These are phyloP conservation scores for Wickerhamiella sergipiensis DNA, from an alignment of 805 yeast species.

Conservation along the genomic window DNA sequence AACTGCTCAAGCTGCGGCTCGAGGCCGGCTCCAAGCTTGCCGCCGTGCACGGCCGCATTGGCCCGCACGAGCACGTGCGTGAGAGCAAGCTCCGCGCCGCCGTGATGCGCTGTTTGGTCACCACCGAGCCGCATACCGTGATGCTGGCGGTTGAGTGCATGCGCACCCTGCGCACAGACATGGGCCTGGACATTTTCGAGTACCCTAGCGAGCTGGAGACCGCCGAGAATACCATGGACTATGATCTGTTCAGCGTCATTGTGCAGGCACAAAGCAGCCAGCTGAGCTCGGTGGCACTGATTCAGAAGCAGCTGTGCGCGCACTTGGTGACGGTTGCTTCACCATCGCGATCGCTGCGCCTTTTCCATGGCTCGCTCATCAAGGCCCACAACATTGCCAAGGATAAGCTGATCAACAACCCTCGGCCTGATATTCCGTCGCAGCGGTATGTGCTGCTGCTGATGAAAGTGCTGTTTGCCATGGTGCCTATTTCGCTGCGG, in stretches of 20 bases:
- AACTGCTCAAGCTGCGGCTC: slow-evolving; percentile 1
- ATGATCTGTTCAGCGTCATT: background rate
- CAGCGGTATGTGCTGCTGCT: background rate
- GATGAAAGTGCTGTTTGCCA: background rate
- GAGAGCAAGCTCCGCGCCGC: slow-evolving; percentile 1
- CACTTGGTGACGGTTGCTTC: slow-evolving; percentile 22
- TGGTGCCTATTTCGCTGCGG: background rate
- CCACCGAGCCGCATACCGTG: slow-evolving; percentile 1
- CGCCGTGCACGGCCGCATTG: background rate
- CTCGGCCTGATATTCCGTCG: background rate
- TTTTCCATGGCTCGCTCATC: background rate
- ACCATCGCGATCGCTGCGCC: background rate
- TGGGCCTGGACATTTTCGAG: background rate
- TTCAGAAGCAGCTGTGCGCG: slow-evolving; percentile 34
- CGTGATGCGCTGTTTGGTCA: background rate
- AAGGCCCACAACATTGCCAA: background rate
- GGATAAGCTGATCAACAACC: background rate
- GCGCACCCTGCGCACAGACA: background rate
- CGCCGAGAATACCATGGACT: background rate
- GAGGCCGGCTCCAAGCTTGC: slow-evolving; percentile 1
- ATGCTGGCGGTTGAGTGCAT: slow-evolving; percentile 3
- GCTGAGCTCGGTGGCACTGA: slow-evolving; percentile 23
- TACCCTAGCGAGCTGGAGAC: background rate
- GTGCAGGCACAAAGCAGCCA: slow-evolving; percentile 1
- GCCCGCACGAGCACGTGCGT: background rate